These are phyloP conservation scores for Parietaria judaica DNA, from an alignment of 306 rosid species.

Conservation along the genomic window DNA sequence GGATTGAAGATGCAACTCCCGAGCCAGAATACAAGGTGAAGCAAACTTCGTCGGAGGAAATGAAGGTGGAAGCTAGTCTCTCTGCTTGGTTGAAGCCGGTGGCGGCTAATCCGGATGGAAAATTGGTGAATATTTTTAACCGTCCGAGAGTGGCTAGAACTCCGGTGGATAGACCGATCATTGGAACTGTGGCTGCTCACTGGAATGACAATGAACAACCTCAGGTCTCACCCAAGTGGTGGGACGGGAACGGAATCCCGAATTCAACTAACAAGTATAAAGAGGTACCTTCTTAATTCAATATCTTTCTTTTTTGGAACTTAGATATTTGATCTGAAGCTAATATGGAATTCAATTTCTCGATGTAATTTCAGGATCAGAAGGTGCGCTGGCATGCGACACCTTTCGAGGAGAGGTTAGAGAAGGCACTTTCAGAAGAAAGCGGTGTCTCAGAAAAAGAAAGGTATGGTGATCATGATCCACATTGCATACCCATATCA, in stretches of 20 bases:
- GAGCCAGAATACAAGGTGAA: constrained; percentile 23
- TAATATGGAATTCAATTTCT: constrained; percentile 9
- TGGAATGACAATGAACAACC: constrained; percentile 54
- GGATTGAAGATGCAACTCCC: constrained; percentile 33
- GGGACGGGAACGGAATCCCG: constrained; percentile 88
- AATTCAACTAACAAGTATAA: constrained; percentile 87
- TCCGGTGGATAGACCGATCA: constrained; percentile 62
- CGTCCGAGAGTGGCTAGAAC: constrained; percentile 33
- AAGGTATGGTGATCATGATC: constrained; percentile 27
- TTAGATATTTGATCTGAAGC: no score
- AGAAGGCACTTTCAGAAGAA: constrained; percentile 79
- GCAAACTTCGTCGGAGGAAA: constrained; percentile 26
- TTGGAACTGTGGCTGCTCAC: constrained; percentile 69
- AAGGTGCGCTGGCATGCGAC: constrained; percentile 97
- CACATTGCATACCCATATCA: no score
- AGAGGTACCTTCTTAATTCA: constrained; percentile 35
- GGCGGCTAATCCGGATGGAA: constrained; percentile 29
- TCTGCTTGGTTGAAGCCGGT: constrained; percentile 60
- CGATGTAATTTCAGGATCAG: constrained; percentile 59
- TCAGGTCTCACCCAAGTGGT: constrained; percentile 56
- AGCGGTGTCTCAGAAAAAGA: constrained; percentile 37
- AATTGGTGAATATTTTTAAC: constrained; percentile 20
- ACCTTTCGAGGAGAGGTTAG: constrained; percentile 80
- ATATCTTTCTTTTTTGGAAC: no score
- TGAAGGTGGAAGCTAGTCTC: constrained; percentile 53